phyloP scores from a whole-genome alignment of 2,329 filamentous ascomycete genomes.

The Botryotinia narcissicola region DNA sequence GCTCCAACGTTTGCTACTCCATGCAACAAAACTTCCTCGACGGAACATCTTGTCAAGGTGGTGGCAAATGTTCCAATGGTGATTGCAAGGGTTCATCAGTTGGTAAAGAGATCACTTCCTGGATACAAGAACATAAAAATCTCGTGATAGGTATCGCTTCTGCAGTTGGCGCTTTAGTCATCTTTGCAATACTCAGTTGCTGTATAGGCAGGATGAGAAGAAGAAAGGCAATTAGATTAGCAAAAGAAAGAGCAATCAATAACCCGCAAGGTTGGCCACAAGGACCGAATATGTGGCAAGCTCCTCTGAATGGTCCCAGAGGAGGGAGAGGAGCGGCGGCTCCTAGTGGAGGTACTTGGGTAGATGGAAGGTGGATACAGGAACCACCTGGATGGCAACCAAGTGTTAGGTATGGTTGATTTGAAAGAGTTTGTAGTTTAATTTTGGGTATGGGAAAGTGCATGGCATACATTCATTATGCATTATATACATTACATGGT shows the following conservation, averaged over 20 bases:
- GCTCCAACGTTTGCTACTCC: slow-evolving; percentile 63
- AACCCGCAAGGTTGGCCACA: slow-evolving; percentile 23
- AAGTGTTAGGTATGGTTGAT: slow-evolving; percentile 22
- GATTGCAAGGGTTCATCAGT: slow-evolving; percentile 70
- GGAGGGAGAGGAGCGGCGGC: background rate
- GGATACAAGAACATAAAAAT: slow-evolving; percentile 73
- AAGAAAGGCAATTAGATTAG: slow-evolving; percentile 18
- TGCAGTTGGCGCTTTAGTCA: slow-evolving; percentile 68
- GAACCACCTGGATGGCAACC: slow-evolving; percentile 15
- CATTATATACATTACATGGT: background rate
- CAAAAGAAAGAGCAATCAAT: slow-evolving; percentile 12
- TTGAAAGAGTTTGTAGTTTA: background rate
- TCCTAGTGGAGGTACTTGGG: background rate
- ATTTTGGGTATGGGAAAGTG: background rate
- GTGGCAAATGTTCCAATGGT: slow-evolving; percentile 77
- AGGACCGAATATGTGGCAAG: slow-evolving; percentile 19
- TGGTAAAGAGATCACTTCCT: slow-evolving; percentile 67
- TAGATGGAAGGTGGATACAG: slow-evolving; percentile 18
- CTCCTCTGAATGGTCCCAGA: background rate
- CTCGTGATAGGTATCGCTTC: slow-evolving; percentile 78
- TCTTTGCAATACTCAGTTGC: slow-evolving; percentile 69
- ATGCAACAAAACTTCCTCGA: slow-evolving; percentile 93
- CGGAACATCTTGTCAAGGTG: slow-evolving; percentile 78
- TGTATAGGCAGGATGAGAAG: slow-evolving; percentile 53
- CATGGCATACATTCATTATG: background rate